Conservation (phyloP, 2,329 filamentous ascomycete species). For the Alternaria triticimaculans region DNA sequence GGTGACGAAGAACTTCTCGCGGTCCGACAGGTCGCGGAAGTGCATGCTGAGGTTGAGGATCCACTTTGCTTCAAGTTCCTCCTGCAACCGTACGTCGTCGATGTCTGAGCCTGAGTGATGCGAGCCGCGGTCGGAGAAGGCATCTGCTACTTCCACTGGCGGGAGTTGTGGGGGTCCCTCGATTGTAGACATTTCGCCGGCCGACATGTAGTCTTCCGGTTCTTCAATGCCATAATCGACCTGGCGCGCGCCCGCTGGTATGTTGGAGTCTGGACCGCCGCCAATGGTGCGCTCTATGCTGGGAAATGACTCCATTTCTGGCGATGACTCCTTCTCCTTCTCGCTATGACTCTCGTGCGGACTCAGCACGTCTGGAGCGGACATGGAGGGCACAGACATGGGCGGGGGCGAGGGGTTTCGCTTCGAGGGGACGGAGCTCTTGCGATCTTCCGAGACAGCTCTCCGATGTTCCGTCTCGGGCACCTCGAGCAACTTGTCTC, state of each 20-base stretch:
- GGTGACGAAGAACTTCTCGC: slow-evolving; percentile 98
- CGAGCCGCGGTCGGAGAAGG: slow-evolving; percentile 40
- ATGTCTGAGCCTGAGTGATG: slow-evolving; percentile 44
- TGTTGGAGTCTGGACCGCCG: slow-evolving; percentile 38
- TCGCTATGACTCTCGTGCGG: slow-evolving; percentile 35
- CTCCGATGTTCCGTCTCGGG: slow-evolving; percentile 71
- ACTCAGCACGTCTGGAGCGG: slow-evolving; percentile 49
- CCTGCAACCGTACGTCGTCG: slow-evolving; percentile 70
- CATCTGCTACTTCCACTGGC: slow-evolving; percentile 36
- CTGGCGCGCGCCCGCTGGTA: slow-evolving; percentile 44
- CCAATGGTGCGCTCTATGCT: slow-evolving; percentile 33
- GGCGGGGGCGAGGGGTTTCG: slow-evolving; percentile 53
- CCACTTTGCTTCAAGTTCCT: slow-evolving; percentile 88
- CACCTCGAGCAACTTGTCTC: slow-evolving; percentile 73
- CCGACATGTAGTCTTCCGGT: slow-evolving; percentile 31
- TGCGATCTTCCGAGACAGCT: slow-evolving; percentile 72
- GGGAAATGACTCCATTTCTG: neutral
- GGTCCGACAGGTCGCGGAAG: slow-evolving; percentile 88
- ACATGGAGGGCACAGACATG: slow-evolving; percentile 46
- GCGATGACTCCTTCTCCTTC: slow-evolving; percentile 23
- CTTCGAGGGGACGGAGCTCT: slow-evolving; percentile 66
- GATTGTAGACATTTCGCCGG: slow-evolving; percentile 5
- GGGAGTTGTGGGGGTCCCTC: slow-evolving; percentile 18
- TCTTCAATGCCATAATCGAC: slow-evolving; percentile 41
- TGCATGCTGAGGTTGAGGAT: slow-evolving; percentile 99